Base-by-base conservation (phyloP, 2,329 filamentous ascomycete genomes). In the Penicillium sp. region DNA sequence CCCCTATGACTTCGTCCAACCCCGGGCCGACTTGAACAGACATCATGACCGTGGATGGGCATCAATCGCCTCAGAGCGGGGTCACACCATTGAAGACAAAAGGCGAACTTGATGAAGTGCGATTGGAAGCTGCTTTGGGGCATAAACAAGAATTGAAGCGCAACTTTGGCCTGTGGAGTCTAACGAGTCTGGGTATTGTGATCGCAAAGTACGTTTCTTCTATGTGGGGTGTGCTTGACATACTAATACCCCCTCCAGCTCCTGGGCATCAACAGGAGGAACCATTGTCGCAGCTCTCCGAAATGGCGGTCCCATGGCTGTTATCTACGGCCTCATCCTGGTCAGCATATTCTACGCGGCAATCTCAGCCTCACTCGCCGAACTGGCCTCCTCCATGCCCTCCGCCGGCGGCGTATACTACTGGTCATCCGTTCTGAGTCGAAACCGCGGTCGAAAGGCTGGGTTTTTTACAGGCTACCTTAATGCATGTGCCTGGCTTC, bases 211-310 rank as follows among this genome's bases (percentile, higher is more conserved):
- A 45, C 20, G 63, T 3, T 23, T 53, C 15, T 3, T 23, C 28
- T 46, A 27, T 25, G 15, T 9, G 9, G 18, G 7, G n/a, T 43
- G 5, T 2, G 24, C 31, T 20, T 33, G 28, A n/a, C 9, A 20
- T 18, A 37, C 46, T 56, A 40, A 52, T 42, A 18, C 1, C 3
- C 15, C 3, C 15, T 32, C 25, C 32, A 83, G 81, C 54, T 80
- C 81, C 3, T 84, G 81, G 81, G 74, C 80, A 28, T 77, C 80
- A 4, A 67, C 81, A n/a, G 81, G 80, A 15, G 81, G 81, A 2
- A 81, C 80, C 0, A 69, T 69, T 31, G 71, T 76, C 10, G 71
- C 79, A 27, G 76, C 78, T 25, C 75, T 82, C 42, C 75, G 75
- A 59, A 82, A 83, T 66, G 81, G 81, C 35, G 81, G 81, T 0